Evolutionary conservation across 2,329 filamentous ascomycete genomes (phyloP).

Genomic region (Didymosphaeria variabile): DNA sequence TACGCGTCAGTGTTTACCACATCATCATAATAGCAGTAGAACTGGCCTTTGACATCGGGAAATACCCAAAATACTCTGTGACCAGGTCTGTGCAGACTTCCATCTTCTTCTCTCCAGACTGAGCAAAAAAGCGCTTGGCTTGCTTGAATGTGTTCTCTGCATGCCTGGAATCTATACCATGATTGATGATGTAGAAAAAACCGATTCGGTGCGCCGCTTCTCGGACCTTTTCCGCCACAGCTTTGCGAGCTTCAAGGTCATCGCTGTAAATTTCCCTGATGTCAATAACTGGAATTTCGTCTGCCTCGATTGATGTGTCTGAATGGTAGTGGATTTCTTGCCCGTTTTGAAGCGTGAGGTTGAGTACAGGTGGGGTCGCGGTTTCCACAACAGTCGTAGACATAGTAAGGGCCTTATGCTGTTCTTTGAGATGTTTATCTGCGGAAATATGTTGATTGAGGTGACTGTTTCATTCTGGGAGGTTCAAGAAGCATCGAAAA

Average conservation of each 20-base stretch:
- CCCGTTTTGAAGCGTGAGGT: slow-evolving; percentile 25
- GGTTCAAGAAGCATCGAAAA: background rate
- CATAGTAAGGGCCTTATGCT: background rate
- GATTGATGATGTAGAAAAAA: slow-evolving; percentile 27
- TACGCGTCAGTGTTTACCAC: background rate
- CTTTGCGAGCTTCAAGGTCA: slow-evolving; percentile 22
- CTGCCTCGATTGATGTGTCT: slow-evolving; percentile 23
- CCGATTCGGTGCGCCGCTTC: slow-evolving; percentile 21
- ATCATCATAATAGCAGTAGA: background rate
- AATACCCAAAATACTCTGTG: slow-evolving; percentile 48
- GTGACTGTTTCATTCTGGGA: background rate
- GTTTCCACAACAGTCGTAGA: slow-evolving; percentile 18
- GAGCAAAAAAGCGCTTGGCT: slow-evolving; percentile 54
- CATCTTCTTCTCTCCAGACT: slow-evolving; percentile 57
- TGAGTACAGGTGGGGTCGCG: slow-evolving; percentile 12
- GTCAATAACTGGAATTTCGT: slow-evolving; percentile 30
- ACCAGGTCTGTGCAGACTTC: slow-evolving; percentile 56
- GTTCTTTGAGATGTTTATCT: background rate
- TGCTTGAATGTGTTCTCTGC: slow-evolving; percentile 47
- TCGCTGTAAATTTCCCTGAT: slow-evolving; percentile 22
- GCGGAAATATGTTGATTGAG: background rate
- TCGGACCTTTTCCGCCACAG: slow-evolving; percentile 22
- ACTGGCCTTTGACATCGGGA: slow-evolving; percentile 40
- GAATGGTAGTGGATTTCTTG: slow-evolving; percentile 25
- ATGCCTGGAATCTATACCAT: slow-evolving; percentile 25